phyloP scores from a whole-genome alignment of 2,329 filamentous ascomycete species.

The Claviceps pusilla region DNA sequence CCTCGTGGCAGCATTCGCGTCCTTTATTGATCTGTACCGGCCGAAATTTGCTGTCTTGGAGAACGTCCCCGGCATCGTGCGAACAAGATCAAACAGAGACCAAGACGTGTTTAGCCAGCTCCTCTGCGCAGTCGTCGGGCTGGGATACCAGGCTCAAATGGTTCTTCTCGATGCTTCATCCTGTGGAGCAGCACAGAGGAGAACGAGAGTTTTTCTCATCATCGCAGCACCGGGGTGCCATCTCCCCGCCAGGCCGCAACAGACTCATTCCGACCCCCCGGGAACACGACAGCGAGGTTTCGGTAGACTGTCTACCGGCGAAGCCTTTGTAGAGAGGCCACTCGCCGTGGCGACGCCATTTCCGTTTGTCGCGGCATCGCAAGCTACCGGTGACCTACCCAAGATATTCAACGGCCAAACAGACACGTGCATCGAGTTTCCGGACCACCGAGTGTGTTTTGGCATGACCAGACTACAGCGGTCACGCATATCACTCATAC shows the following conservation, averaged over 20 bases:
- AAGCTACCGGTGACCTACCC: constrained; percentile 47
- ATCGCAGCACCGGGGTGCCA: constrained; percentile 52
- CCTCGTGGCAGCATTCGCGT: constrained; percentile 60
- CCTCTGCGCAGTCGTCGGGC: constrained; percentile 54
- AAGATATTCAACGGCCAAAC: constrained; percentile 44
- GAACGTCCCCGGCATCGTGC: constrained; percentile 57
- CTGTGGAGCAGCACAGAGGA: constrained; percentile 49
- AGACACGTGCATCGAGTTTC: constrained; percentile 46
- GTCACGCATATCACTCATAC: constrained; percentile 40
- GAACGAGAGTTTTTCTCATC: constrained; percentile 54
- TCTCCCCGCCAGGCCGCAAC: constrained; percentile 38
- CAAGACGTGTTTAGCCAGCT: constrained; percentile 61
- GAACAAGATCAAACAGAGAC: constrained; percentile 25
- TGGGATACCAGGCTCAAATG: constrained; percentile 62
- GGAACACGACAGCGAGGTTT: constrained; percentile 22
- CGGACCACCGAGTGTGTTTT: constrained; percentile 48
- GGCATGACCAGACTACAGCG: constrained; percentile 25
- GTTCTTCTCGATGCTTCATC: constrained; percentile 55
- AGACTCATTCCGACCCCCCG: constrained; percentile 48
- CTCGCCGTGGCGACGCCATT: constrained; percentile 40
- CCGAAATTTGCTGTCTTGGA: constrained; percentile 64
- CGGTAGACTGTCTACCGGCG: constrained; percentile 44
- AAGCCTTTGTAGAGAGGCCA: constrained; percentile 39
- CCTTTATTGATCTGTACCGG: constrained; percentile 59
- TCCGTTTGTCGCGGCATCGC: constrained; percentile 33